These are phyloP conservation scores for Boletus insuetus DNA, from an alignment of 768 basidiomycete genomes.

Conservation along the genomic window DNA sequence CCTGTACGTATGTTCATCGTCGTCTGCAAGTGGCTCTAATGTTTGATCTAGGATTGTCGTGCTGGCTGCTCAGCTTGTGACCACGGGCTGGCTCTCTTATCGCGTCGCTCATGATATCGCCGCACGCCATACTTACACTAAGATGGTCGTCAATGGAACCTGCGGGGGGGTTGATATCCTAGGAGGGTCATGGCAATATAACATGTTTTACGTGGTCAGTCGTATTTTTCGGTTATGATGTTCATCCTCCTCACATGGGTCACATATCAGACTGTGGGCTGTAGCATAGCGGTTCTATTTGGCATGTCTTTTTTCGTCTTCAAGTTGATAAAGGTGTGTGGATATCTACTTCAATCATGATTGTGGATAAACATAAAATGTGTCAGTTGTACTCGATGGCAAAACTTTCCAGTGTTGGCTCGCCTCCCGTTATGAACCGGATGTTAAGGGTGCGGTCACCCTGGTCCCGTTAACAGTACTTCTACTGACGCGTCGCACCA, in stretches of 20 bases:
- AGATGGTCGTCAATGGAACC: slow-evolving; percentile 34
- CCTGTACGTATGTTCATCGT: slow-evolving; percentile 30
- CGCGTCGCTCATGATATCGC: slow-evolving; percentile 35
- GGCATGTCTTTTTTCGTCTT: slow-evolving; percentile 39
- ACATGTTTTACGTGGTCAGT: slow-evolving; percentile 34
- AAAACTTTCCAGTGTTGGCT: slow-evolving; percentile 50
- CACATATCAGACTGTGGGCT: slow-evolving; percentile 36
- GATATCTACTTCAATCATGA: background rate
- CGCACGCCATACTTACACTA: slow-evolving; percentile 33
- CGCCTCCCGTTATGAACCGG: slow-evolving; percentile 40
- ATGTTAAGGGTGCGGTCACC: slow-evolving; percentile 43
- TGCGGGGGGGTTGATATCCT: slow-evolving; percentile 43
- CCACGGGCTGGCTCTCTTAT: slow-evolving; percentile 47
- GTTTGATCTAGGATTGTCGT: slow-evolving; percentile 29
- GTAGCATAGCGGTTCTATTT: slow-evolving; percentile 38
- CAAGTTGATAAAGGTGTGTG: slow-evolving; percentile 41
- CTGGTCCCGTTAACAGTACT: background rate
- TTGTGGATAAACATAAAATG: background rate
- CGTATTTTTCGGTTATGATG: background rate
- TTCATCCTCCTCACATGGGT: slow-evolving; percentile 1
- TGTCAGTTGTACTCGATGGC: slow-evolving; percentile 42
- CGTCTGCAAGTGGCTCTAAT: background rate
- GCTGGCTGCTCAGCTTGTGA: slow-evolving; percentile 44
- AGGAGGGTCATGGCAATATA: slow-evolving; percentile 41
- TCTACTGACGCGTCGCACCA: background rate